Evolutionary conservation across 495 filamentous ascomycete genomes (phyloP).

Genomic region (Aspergillus saccharolyticus): DNA sequence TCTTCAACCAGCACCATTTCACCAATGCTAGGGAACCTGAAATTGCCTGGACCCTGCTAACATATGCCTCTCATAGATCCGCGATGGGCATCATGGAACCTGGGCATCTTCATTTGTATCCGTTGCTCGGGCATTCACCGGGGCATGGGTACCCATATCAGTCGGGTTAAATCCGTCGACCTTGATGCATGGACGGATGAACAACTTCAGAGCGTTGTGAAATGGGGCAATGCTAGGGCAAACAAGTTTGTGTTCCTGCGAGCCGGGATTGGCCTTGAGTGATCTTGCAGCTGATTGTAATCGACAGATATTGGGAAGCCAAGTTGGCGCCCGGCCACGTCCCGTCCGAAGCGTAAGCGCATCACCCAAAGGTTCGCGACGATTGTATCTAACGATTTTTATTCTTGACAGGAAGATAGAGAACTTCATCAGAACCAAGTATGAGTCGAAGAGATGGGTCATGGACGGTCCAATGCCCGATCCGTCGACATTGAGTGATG

Average conservation of each 20-base stretch:
- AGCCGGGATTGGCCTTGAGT: conserved; percentile 9
- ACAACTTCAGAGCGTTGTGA: conserved; percentile 84
- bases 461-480: conserved; percentile 96
- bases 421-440: conserved; percentile 98
- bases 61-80: conserved; percentile 61
- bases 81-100: conserved; percentile 97
- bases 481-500: conserved; percentile 76
- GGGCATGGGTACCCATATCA: conserved; percentile 98
- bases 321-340: conserved; percentile 87
- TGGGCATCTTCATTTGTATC: conserved; percentile 95
- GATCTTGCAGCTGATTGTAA: conserved; percentile 14
- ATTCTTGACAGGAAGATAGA: conserved; percentile 73
- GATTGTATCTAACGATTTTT: conserved; percentile 6
- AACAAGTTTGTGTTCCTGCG: conserved; percentile 63
- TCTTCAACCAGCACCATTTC: not conserved
- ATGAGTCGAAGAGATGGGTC: conserved; percentile 95
- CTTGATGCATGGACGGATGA: conserved; percentile 98
- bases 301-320: conserved; percentile 80
- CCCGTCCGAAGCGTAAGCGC: conserved; percentile 80
- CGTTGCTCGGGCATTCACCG: conserved; percentile 97
- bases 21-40: not conserved
- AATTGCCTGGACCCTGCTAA: not conserved
- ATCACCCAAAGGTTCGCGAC: conserved; percentile 4
- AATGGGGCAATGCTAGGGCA: conserved; percentile 90
- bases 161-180: conserved; percentile 94